These are phyloP conservation scores for Leishmania tropica DNA, from an alignment of 208 protist species.

Conservation along the genomic window DNA sequence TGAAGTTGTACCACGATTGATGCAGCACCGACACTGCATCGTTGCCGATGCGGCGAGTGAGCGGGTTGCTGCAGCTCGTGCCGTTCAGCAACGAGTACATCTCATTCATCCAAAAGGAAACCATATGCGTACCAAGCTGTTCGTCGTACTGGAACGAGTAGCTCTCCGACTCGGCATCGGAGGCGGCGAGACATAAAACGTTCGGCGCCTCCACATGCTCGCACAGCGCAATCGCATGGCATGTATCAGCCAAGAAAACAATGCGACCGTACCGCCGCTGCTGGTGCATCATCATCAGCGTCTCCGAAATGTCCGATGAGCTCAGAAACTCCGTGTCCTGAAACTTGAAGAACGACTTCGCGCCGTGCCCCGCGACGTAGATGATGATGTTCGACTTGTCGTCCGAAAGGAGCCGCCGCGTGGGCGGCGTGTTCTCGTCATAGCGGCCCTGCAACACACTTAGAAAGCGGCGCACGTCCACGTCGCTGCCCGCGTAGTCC, in stretches of 20 bases:
- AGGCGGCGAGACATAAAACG: constrained; percentile 77
- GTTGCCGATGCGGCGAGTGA: constrained; percentile 2
- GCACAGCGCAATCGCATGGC: constrained; percentile 94
- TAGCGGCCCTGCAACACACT: constrained; percentile 95
- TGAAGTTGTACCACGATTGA: constrained; percentile 67
- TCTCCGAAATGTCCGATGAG: constrained; percentile 91
- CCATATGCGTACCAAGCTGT: constrained; percentile 78
- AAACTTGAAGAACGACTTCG: constrained; percentile 98
- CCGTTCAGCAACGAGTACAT: constrained; percentile 70
- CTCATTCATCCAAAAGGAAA: constrained; percentile 93
- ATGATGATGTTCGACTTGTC: constrained; percentile 96
- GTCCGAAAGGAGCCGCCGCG: constrained; percentile 94
- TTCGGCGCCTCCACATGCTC: constrained; percentile 82
- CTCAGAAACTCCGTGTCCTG: constrained; percentile 94
- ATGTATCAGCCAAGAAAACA: constrained; percentile 97
- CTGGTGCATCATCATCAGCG: constrained; percentile 95
- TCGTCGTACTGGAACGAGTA: constrained; percentile 80
- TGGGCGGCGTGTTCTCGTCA: constrained; percentile 87
- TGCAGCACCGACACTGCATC: constrained; percentile 39
- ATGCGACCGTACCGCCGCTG: constrained; percentile 93
- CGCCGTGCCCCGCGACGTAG: constrained; percentile 97
- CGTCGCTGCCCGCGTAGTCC: constrained; percentile 97
- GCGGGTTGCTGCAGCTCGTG: constrained; percentile 50
- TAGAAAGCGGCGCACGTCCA: constrained; percentile 96
- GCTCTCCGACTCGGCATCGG: constrained; percentile 53